Conservation (phyloP, 768 basidiomycete genomes). For the Steccherinum ochraceum region DNA sequence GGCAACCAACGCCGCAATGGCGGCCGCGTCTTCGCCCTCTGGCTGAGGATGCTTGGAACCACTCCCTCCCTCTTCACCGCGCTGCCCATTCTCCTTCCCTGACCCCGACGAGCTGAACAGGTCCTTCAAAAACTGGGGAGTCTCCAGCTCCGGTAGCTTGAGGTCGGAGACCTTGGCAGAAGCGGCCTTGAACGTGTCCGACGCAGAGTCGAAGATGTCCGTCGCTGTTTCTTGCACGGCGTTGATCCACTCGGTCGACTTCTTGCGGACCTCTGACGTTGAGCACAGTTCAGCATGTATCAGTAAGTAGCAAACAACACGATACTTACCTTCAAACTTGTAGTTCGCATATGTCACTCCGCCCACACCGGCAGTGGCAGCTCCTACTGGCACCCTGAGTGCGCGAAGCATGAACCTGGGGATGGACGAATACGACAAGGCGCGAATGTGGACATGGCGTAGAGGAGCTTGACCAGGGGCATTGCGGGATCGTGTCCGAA, state of each 20-base stretch:
- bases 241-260: constrained; percentile 59
- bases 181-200: constrained; percentile 57
- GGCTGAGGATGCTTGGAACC: constrained; percentile 25
- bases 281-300: neutral
- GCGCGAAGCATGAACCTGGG: constrained; percentile 86
- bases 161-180: constrained; percentile 55
- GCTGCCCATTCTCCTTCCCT: constrained; percentile 12
- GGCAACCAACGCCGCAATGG: constrained; percentile 69
- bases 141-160: constrained; percentile 47
- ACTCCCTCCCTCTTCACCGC: constrained; percentile 27
- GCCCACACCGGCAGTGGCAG: constrained; percentile 85
- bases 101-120: constrained; percentile 33
- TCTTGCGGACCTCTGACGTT: constrained; percentile 59
- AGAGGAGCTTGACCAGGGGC: constrained; percentile 34
- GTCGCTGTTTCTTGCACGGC: constrained; percentile 63
- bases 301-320: neutral
- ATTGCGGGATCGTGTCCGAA: constrained; percentile 43
- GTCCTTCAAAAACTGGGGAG: constrained; percentile 67
- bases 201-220: constrained; percentile 66
- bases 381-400: constrained; percentile 84
- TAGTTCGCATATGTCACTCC: constrained; percentile 93
- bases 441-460: constrained; percentile 66
- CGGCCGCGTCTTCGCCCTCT: constrained; percentile 49
- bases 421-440: constrained; percentile 81
- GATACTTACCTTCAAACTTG: constrained; percentile 81